Conservation (phyloP, 2,329 filamentous ascomycete species). For the Colletotrichum theobromicola region DNA sequence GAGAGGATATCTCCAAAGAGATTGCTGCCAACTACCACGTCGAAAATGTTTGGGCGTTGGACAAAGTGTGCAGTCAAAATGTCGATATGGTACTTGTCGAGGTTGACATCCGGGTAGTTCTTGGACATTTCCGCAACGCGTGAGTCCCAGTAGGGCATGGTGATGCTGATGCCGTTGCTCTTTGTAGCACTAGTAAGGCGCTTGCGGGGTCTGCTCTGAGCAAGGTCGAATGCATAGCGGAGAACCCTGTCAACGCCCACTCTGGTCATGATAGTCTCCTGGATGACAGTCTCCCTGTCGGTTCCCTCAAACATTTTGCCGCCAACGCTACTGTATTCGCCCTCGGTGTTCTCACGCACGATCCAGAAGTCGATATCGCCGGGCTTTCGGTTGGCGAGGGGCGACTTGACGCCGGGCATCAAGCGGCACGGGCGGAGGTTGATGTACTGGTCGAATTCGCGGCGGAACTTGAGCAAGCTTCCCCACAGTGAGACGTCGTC, state of each 20-base stretch:
- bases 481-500: slow-evolving; percentile 72
- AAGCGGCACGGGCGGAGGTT: slow-evolving; percentile 69
- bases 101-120: slow-evolving; percentile 64
- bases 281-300: slow-evolving; percentile 66
- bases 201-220: slow-evolving; percentile 60
- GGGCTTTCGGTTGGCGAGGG: slow-evolving; percentile 53
- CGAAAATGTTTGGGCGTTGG: slow-evolving; percentile 61
- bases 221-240: slow-evolving; percentile 67
- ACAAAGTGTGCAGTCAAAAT: slow-evolving; percentile 72
- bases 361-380: slow-evolving; percentile 70
- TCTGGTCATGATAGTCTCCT: slow-evolving; percentile 68
- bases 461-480: slow-evolving; percentile 67
- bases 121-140: slow-evolving; percentile 58
- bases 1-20: slow-evolving; percentile 71
- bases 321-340: slow-evolving; percentile 70
- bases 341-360: slow-evolving; percentile 70
- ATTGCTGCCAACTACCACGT: slow-evolving; percentile 70
- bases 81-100: slow-evolving; percentile 72
- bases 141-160: slow-evolving; percentile 74
- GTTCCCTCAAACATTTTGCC: slow-evolving; percentile 64
- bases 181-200: slow-evolving; percentile 68
- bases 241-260: slow-evolving; percentile 64
- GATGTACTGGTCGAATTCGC: slow-evolving; percentile 69
- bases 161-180: slow-evolving; percentile 69
- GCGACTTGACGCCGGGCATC: slow-evolving; percentile 64